These are phyloP conservation scores for Aspergillus caelatus DNA, from an alignment of 2,329 filamentous ascomycete genomes.

Conservation along the genomic window DNA sequence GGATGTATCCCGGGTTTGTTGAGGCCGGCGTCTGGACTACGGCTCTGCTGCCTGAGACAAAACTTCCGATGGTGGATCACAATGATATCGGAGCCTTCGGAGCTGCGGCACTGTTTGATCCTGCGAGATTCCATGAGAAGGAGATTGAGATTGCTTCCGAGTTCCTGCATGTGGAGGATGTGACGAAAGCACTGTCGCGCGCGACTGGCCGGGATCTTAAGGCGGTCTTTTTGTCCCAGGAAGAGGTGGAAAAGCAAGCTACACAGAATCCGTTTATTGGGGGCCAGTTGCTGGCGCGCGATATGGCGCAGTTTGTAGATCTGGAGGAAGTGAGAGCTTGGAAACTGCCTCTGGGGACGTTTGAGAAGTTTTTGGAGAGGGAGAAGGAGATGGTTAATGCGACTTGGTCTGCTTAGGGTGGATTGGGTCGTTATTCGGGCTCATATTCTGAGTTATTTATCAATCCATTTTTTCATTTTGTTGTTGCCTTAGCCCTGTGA, in stretches of 20 bases:
- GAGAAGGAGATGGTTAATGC: slow-evolving; percentile 37
- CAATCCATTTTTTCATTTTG: background rate
- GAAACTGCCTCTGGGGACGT: slow-evolving; percentile 47
- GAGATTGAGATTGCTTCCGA: slow-evolving; percentile 49
- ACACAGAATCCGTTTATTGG: slow-evolving; percentile 42
- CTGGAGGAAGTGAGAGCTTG: slow-evolving; percentile 35
- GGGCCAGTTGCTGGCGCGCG: slow-evolving; percentile 42
- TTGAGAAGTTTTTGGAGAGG: slow-evolving; percentile 48
- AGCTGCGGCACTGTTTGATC: slow-evolving; percentile 48
- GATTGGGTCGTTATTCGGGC: background rate
- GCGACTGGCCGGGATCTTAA: slow-evolving; percentile 40
- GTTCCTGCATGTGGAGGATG: slow-evolving; percentile 37
- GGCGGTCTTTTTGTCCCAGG: slow-evolving; percentile 44
- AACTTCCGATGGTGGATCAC: slow-evolving; percentile 50
- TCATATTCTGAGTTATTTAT: background rate
- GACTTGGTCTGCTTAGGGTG: slow-evolving; percentile 16
- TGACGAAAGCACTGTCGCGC: slow-evolving; percentile 41
- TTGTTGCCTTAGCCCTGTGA: rapidly evolving
- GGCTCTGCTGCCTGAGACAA: slow-evolving; percentile 38
- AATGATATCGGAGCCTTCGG: slow-evolving; percentile 53
- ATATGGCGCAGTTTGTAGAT: slow-evolving; percentile 42
- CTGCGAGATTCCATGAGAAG: slow-evolving; percentile 43
- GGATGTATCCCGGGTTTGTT: slow-evolving; percentile 45
- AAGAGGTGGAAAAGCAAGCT: slow-evolving; percentile 42
- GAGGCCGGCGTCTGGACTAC: slow-evolving; percentile 43